Conservation (phyloP, 495 filamentous ascomycete genomes). For the Aspergillus hancockii region DNA sequence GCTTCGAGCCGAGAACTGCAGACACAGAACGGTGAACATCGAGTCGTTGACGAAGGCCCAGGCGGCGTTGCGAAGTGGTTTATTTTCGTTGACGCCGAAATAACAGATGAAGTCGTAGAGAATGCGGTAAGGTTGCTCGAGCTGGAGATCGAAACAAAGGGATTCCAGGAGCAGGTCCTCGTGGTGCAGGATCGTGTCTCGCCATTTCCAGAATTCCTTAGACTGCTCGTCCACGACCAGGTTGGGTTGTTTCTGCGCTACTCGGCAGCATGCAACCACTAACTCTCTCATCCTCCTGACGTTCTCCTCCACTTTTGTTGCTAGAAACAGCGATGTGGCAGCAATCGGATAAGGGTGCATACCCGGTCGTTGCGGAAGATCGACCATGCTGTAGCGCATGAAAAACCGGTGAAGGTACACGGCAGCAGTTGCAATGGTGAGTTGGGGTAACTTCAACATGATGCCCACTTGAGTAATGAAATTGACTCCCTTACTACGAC, state of each 20-base stretch:
- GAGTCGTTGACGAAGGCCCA: conserved; percentile 95
- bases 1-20: conserved; percentile 75
- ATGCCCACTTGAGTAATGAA: conserved; percentile 96
- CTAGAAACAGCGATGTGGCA: conserved; percentile 86
- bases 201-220: conserved; percentile 97
- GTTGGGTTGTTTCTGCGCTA: conserved; percentile 89
- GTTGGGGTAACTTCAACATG: conserved; percentile 86
- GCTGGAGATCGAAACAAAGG: conserved; percentile 89
- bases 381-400: conserved; percentile 80
- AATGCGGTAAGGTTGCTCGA: conserved; percentile 80
- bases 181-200: conserved; percentile 84
- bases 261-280: conserved; percentile 87
- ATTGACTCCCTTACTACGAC: conserved; percentile 87
- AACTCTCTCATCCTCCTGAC: conserved; percentile 91
- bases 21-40: conserved; percentile 76
- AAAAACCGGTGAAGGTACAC: conserved; percentile 94
- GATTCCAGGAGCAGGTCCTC: conserved; percentile 91
- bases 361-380: conserved; percentile 57
- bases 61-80: conserved; percentile 74
- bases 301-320: conserved; percentile 95
- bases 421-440: conserved; percentile 87
- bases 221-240: conserved; percentile 89
- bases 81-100: conserved; percentile 69
- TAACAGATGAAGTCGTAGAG: conserved; percentile 75
- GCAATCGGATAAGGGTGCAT: conserved; percentile 90